These are phyloP conservation scores for Starmerella riodocensis DNA, from an alignment of 805 yeast genomes.

Conservation along the genomic window DNA sequence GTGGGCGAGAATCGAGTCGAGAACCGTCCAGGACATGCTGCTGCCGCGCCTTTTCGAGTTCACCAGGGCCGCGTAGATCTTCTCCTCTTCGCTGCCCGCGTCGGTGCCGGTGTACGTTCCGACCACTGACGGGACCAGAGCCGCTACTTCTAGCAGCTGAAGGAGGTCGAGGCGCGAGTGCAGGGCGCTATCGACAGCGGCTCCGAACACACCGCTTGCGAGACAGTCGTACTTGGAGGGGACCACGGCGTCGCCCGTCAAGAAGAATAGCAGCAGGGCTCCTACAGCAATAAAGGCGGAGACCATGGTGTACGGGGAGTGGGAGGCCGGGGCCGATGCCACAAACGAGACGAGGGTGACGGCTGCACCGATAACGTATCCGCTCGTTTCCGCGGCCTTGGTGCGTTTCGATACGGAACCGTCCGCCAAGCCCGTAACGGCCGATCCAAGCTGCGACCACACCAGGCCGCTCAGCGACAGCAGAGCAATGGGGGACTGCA, in stretches of 20 bases:
- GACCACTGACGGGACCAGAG: constrained; percentile 8
- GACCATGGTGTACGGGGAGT: neutral
- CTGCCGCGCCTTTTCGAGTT: neutral
- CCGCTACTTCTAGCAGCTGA: constrained; percentile 1
- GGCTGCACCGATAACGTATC: neutral
- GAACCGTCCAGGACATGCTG: constrained; percentile 19
- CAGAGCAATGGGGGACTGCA: neutral
- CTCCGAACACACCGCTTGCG: constrained; percentile 5
- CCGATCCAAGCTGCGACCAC: constrained; percentile 6
- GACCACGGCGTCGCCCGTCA: constrained; percentile 7
- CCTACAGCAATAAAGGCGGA: constrained; percentile 7
- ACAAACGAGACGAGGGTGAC: neutral
- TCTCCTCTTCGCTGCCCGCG: neutral
- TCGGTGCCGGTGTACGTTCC: neutral
- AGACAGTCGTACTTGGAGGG: constrained; percentile 7
- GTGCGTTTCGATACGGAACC: neutral
- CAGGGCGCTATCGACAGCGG: constrained; percentile 5
- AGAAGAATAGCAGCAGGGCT: constrained; percentile 9
- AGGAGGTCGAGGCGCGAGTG: constrained; percentile 1
- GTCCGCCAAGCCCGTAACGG: neutral
- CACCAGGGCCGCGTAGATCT: neutral
- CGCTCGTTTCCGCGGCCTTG: neutral
- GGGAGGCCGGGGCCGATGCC: too few species aligned
- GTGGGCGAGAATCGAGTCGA: constrained; percentile 33
- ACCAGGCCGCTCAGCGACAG: constrained; percentile 1